phyloP scores from a whole-genome alignment of 2,329 filamentous ascomycete genomes.

The Fusarium coicis region DNA sequence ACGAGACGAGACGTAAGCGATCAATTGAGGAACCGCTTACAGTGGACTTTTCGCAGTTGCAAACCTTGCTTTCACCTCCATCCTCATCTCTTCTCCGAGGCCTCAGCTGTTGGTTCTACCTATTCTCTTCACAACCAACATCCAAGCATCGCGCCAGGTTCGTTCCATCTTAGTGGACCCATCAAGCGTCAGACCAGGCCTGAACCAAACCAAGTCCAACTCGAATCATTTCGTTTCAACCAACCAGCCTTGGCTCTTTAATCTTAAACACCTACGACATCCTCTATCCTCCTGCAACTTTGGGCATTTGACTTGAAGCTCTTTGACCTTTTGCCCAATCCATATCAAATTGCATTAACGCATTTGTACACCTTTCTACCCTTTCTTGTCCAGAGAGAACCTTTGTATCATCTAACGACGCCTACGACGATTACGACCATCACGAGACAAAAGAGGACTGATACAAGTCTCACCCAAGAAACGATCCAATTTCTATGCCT shows the following conservation, averaged over 20 bases:
- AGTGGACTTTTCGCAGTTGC: conserved; percentile 15
- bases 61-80: background rate
- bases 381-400: background rate
- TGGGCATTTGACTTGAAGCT: conserved; percentile 3
- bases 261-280: conserved; percentile 6
- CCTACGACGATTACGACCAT: conserved; percentile 36
- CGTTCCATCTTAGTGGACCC: conserved; percentile 30
- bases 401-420: conserved; percentile 33
- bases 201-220: conserved; percentile 5
- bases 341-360: background rate
- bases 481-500: background rate
- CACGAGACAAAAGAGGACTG: conserved; percentile 33
- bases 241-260: conserved; percentile 27
- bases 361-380: background rate
- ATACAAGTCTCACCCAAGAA: conserved; percentile 17
- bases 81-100: background rate
- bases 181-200: conserved; percentile 12
- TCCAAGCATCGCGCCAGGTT: conserved; percentile 14
- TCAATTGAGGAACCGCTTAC: conserved; percentile 3
- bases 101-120: conserved; percentile 14
- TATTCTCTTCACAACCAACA: background rate
- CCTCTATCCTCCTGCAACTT: background rate
- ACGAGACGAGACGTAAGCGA: conserved; percentile 13
- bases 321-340: conserved; percentile 1
- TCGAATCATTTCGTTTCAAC: conserved; percentile 30